Base-by-base conservation (phyloP, 2,329 filamentous ascomycete genomes). In the Thermothelomyces thermophilus region DNA sequence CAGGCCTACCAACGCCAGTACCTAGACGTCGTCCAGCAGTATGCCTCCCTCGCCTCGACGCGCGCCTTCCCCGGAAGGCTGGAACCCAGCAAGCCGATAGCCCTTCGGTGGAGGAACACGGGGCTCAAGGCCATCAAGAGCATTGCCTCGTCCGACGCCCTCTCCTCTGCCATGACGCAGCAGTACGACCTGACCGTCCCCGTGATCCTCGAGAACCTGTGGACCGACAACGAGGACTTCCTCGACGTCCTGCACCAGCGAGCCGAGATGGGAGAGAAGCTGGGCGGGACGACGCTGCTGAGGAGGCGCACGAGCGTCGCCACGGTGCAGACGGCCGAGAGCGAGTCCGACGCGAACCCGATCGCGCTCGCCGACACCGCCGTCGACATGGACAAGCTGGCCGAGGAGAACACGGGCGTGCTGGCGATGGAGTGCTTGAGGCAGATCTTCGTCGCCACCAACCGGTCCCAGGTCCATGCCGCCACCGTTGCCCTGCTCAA, bases 361-460 rank as follows among this genome's bases (percentile, higher is more conserved):
- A 77, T 86, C 37, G 86, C 87, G 20, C 79, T 89, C n/a, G 80
- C 86, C 1, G 87, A 85, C 48, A 89, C 88, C 0, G 86, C 87
- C 1, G 84, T 84, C 20, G 91, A 96, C 63, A 89, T 89, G 22
- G 93, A 97, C 68, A 88, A 85, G 65, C 72, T 93, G 53, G 90
- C 89, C 1, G 90, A 97, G 67, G 84, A 95, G 69, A 87, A 94
- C 62, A 89, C 90, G 14, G 87, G 87, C 24, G 74, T 94, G 7
- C 73, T 94, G 55, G 91, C 93, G 4, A 75, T 95, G 59, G 84
- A 90, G 60, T 94, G 90, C 63, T 71, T 98, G 48, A 87, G 91
- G 68, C 83, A 86, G 60, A 87, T 96, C 41, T 95, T 95, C 61
- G 75, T 86, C 26, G 82, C 83, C 8, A 89, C 90, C 55, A 95